These are phyloP conservation scores for Nectriaceae sp. DNA, from an alignment of 2,329 filamentous ascomycete species.

Conservation along the genomic window DNA sequence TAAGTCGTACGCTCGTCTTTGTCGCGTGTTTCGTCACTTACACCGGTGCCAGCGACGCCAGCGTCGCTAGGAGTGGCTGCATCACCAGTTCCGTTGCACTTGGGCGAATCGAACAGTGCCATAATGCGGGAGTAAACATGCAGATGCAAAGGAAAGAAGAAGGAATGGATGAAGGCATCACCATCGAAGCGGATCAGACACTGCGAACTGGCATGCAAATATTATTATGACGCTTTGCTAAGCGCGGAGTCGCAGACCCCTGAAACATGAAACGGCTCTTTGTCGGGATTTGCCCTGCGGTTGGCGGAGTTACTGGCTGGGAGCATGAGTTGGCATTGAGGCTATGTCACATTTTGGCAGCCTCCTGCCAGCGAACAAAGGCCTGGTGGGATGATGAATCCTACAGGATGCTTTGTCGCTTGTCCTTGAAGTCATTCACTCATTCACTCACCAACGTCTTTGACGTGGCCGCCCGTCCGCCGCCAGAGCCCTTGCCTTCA, in stretches of 20 bases:
- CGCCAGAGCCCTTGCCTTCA: not conserved
- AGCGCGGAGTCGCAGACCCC: slow-evolving; percentile 32
- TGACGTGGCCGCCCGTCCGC: not conserved
- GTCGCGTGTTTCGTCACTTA: slow-evolving; percentile 33
- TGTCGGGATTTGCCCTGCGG: slow-evolving; percentile 19
- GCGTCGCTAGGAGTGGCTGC: slow-evolving; percentile 54
- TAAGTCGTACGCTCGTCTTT: slow-evolving; percentile 6
- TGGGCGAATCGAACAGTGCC: slow-evolving; percentile 3
- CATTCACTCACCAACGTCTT: no score
- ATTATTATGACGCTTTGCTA: slow-evolving; percentile 29
- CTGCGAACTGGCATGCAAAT: slow-evolving; percentile 10
- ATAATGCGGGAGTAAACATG: not conserved
- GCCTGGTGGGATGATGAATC: not conserved
- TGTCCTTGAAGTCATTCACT: not conserved
- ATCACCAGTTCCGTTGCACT: slow-evolving; percentile 10
- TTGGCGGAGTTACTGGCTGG: slow-evolving; percentile 22
- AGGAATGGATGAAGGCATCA: slow-evolving; percentile 10
- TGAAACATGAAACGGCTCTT: slow-evolving; percentile 24
- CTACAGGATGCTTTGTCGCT: not conserved
- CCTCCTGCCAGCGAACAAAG: slow-evolving; percentile 17
- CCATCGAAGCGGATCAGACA: slow-evolving; percentile 11
- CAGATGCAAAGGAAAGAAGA: not conserved
- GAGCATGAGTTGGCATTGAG: slow-evolving; percentile 22
- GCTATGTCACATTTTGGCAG: slow-evolving; percentile 19
- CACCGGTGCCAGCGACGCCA: slow-evolving; percentile 58